Evolutionary conservation across 2,329 filamentous ascomycete genomes (phyloP).

Genomic region (Ascochyta koolunga): DNA sequence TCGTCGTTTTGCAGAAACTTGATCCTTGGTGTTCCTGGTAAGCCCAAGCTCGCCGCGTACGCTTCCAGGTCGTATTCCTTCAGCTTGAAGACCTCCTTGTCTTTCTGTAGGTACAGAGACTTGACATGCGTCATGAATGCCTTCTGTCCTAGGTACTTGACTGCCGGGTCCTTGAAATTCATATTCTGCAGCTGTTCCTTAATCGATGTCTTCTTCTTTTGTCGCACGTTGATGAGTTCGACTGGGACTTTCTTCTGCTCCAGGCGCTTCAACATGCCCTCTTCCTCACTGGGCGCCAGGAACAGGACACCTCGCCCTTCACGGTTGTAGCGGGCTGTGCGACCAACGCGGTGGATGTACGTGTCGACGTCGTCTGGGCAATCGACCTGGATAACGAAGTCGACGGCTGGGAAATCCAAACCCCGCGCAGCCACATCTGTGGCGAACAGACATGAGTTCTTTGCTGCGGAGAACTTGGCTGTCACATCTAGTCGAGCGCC

Average conservation of each 20-base stretch:
- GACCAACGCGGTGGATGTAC: conserved; percentile 94
- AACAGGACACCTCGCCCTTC: conserved; percentile 89
- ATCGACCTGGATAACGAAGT: conserved; percentile 99
- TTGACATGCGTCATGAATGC: conserved; percentile 90
- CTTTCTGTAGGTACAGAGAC: conserved; percentile 84
- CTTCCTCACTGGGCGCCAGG: conserved; percentile 88
- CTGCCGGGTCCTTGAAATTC: conserved; percentile 91
- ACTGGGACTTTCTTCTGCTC: conserved; percentile 91
- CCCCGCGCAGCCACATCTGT: conserved; percentile 95
- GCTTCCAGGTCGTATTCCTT: conserved; percentile 83
- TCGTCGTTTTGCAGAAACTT: conserved; percentile 92
- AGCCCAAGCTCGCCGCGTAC: conserved; percentile 81
- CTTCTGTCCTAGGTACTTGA: conserved; percentile 96
- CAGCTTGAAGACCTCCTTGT: conserved; percentile 90
- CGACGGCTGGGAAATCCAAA: conserved; percentile 93
- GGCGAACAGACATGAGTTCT: conserved; percentile 87
- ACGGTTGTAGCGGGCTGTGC: conserved; percentile 91
- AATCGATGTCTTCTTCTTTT: conserved; percentile 88
- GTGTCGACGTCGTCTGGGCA: conserved; percentile 96
- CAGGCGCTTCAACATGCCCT: conserved; percentile 84
- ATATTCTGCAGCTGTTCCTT: conserved; percentile 86
- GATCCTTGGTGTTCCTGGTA: conserved; percentile 90
- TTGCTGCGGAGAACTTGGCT: conserved; percentile 77
- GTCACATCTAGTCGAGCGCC: conserved; percentile 87
- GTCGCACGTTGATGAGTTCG: conserved; percentile 81